These are phyloP conservation scores for Backusella sp. DNA, from an alignment of 192 early-diverging fungal species.

Conservation along the genomic window DNA sequence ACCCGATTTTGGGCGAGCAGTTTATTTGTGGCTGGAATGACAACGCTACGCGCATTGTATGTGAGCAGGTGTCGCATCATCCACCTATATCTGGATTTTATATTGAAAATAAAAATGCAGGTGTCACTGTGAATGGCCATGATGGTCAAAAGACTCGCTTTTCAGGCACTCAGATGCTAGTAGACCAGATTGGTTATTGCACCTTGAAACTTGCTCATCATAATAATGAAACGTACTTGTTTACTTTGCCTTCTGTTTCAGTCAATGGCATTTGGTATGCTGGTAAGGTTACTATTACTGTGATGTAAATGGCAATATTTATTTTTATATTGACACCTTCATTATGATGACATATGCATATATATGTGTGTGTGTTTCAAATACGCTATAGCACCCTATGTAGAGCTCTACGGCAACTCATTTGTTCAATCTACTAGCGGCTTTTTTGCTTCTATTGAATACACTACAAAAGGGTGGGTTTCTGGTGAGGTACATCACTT, in stretches of 20 bases:
- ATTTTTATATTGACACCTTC: neutral
- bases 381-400: constrained; percentile 36
- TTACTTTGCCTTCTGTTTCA: constrained; percentile 71
- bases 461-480: constrained; percentile 72
- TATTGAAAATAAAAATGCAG: constrained; percentile 58
- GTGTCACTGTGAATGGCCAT: constrained; percentile 61
- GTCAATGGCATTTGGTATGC: constrained; percentile 70
- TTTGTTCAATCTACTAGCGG: constrained; percentile 61
- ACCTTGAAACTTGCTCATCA: constrained; percentile 58
- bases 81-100: constrained; percentile 70
- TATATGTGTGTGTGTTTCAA: neutral
- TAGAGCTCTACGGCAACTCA: constrained; percentile 63
- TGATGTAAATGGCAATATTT: neutral
- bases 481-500: constrained; percentile 81
- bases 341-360: neutral
- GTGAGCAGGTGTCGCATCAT: constrained; percentile 74
- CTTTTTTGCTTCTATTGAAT: constrained; percentile 65
- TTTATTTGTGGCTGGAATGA: constrained; percentile 64
- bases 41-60: constrained; percentile 49
- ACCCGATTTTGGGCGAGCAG: constrained; percentile 68
- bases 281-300: constrained; percentile 8
- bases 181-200: constrained; percentile 76
- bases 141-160: constrained; percentile 73
- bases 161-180: constrained; percentile 68
- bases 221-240: constrained; percentile 65